These are phyloP conservation scores for Coniosporium apollinis DNA, from an alignment of 495 filamentous ascomycete species.

Conservation along the genomic window DNA sequence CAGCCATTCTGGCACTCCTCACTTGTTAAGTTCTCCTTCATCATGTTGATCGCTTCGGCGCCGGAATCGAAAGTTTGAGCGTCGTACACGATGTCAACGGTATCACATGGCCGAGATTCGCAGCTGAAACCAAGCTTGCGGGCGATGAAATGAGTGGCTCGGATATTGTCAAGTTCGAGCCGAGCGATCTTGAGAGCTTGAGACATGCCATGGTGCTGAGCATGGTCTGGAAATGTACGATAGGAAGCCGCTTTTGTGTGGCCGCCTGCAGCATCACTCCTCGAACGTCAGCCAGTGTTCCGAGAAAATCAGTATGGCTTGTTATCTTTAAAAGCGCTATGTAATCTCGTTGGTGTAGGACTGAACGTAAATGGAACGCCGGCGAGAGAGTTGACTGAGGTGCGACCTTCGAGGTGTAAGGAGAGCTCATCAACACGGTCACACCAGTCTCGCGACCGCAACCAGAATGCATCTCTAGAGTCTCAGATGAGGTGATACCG, in stretches of 20 bases:
- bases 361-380: too few relatives aligned
- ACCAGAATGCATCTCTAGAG: too few relatives aligned
- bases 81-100: slow-evolving; percentile 42
- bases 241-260: slow-evolving; percentile 50
- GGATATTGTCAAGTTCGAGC: slow-evolving; percentile 41
- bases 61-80: slow-evolving; percentile 27
- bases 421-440: too few relatives aligned
- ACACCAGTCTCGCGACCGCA: too few relatives aligned
- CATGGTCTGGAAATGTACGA: slow-evolving; percentile 32
- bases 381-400: too few relatives aligned
- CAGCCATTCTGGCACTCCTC: slow-evolving; percentile 22
- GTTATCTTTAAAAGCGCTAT: too few relatives aligned
- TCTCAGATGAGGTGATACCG: too few relatives aligned
- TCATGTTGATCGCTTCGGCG: slow-evolving; percentile 27
- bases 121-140: slow-evolving; percentile 33
- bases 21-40: slow-evolving; percentile 25
- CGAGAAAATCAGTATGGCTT: not conserved
- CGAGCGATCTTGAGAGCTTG: slow-evolving; percentile 37
- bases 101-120: slow-evolving; percentile 32
- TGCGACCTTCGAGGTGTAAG: too few relatives aligned
- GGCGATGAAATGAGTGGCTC: slow-evolving; percentile 36
- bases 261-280: slow-evolving; percentile 21
- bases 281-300: slow-evolving; percentile 13
- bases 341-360: not conserved
- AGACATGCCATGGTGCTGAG: slow-evolving; percentile 19